Evolutionary conservation across 768 basidiomycete species (phyloP), one percentile per base, ranked within the genome.

Genomic region (Kwoniella bestiolae): DNA sequence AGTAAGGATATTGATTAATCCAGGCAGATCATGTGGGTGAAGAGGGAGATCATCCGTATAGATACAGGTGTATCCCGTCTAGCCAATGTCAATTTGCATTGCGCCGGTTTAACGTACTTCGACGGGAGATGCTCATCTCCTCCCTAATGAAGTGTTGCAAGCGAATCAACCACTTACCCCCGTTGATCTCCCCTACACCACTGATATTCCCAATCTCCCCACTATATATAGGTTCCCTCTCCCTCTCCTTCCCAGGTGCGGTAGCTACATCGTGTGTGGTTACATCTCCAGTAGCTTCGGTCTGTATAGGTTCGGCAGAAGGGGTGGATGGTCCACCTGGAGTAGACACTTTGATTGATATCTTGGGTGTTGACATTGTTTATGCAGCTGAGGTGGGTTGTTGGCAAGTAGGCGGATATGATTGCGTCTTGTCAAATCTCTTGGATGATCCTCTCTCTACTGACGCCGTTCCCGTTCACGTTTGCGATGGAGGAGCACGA

Each of bases 241-340:
- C 93, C 79, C 87, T 87, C 70, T 91, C 90, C 83, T 94, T 94
- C 70, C 93, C 93, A 0, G 86, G 85, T 25, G 91, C 91, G 62
- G 84, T 84, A 65, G 91, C 88, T 25, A 89, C 88, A 82, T 94
- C 91, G 14, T 77, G 78, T 29, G 73, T 73, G 38, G 56, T 62
- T 21, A 79, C 79, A 11, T 55, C 63, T 64, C 72, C 74, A 1
- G 69, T 65, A 18, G 68, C 65, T 12, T 68, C 60, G 3, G 47
- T 34, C 3, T 34, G 31, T 3, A 8, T 25, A 29, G 50, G 32
- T 1, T 29, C 50, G 28, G 60, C 49, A 16, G 34, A 38, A 9
- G 35, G 38, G 5, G 57, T 45, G 34, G 56, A 60, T 23, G 26
- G 52, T 46, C 6, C 38, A n/a, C 56, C 64, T 2, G 68, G 68